Percentiles rank a stretch among this genome's conserved stretches.
Conservation (phyloP, 1,284 basidiomycete genomes). For the Neonothopanus nambi region DNA sequence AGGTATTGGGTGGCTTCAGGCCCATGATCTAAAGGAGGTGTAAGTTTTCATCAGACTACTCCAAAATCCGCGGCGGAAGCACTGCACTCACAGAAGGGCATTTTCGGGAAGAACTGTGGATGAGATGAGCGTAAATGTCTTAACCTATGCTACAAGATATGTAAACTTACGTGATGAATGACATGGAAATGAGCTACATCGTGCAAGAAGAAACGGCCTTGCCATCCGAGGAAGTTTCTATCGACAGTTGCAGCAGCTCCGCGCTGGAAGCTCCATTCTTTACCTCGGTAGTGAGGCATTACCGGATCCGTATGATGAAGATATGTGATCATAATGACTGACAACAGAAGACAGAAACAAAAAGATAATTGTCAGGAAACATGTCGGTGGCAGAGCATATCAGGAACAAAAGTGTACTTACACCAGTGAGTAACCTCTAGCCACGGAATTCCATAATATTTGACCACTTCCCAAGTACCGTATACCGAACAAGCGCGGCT, state of each 20-base stretch:
- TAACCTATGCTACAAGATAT: slow-evolving; percentile 26
- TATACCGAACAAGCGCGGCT: slow-evolving; percentile 25
- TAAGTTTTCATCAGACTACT: too few relatives aligned
- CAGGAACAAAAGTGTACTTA: slow-evolving; percentile 7
- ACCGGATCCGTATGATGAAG: slow-evolving; percentile 34
- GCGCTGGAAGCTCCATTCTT: slow-evolving; percentile 54
- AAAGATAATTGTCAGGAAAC: neutral
- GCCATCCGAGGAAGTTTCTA: slow-evolving; percentile 53
- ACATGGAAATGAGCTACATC: slow-evolving; percentile 25
- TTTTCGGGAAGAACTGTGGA: slow-evolving; percentile 25
- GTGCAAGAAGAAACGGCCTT: slow-evolving; percentile 43
- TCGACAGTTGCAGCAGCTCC: slow-evolving; percentile 68
- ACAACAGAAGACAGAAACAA: neutral
- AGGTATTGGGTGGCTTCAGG: slow-evolving; percentile 38
- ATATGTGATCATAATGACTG: slow-evolving; percentile 31
- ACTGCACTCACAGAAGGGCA: slow-evolving; percentile 22
- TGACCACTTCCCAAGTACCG: slow-evolving; percentile 32
- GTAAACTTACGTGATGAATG: slow-evolving; percentile 14
- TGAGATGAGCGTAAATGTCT: neutral
- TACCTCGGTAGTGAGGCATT: slow-evolving; percentile 45
- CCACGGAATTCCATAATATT: slow-evolving; percentile 42
- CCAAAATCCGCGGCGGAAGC: too few relatives aligned
- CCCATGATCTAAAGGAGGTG: slow-evolving; percentile 35
- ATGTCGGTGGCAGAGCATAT: neutral
- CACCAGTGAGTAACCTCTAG: slow-evolving; percentile 40